phyloP scores from a whole-genome alignment of 768 basidiomycete species.

The Russula sp. region DNA sequence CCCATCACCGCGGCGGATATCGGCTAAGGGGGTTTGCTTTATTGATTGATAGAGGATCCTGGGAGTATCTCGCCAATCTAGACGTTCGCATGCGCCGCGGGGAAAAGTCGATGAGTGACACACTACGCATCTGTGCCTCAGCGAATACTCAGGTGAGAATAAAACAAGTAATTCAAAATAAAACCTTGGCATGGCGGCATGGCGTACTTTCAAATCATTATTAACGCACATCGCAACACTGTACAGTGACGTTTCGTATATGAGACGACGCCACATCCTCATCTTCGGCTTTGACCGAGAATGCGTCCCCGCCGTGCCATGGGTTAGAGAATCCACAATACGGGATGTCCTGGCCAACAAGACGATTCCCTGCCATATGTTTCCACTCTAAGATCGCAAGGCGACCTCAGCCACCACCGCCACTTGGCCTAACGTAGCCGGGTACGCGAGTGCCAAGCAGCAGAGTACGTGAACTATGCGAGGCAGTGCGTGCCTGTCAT shows the following conservation, averaged over 20 bases:
- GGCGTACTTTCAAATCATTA: background rate
- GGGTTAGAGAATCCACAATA: background rate
- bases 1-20: conserved; percentile 6
- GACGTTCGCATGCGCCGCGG: conserved; percentile 2
- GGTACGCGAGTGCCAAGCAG: background rate
- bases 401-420: background rate
- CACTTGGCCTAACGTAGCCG: background rate
- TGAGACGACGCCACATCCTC: too few species aligned
- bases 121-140: background rate
- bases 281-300: conserved; percentile 3
- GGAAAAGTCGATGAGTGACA: background rate
- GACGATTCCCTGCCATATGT: background rate
- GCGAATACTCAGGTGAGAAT: background rate
- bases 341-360: too few species aligned
- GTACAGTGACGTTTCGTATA: too few species aligned
- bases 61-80: background rate
- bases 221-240: background rate
- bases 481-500: background rate
- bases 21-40: background rate
- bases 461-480: background rate
- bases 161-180: background rate
- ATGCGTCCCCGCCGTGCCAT: background rate
- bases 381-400: background rate
- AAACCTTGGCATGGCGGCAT: background rate
- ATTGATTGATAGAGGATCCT: background rate